Evolutionary conservation across 2,329 filamentous ascomycete species (phyloP), one percentile per base, ranked within the genome.

Genomic region (Verticillium isaacii): DNA sequence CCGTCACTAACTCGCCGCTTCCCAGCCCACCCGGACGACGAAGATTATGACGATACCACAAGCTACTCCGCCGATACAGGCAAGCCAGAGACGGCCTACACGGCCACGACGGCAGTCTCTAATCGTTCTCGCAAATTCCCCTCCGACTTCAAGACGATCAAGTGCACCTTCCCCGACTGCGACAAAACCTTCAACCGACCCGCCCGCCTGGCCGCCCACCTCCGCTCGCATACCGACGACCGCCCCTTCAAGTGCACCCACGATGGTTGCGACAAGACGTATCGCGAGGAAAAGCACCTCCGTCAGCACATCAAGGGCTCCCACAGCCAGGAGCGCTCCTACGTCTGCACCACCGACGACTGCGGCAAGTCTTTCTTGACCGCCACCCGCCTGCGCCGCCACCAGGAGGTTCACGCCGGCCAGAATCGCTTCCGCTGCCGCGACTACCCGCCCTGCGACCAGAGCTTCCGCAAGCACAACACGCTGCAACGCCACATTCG

Each of bases 111-210:
- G 14, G 61, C 64, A 3, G 39, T 64, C 17, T 64, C 64, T 14
- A 65, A 63, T 6, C 63, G 63, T 41, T 64, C 61, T 4, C 76
- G 78, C 62, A 85, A 82, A 62, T 87, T 85, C 64, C 89, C 88
- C 3, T 91, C 88, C 52, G 91, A 86, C 71, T 81, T 87, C 62
- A 96, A 96, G 79, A 93, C 86, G 5, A 88, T 93, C 66, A 78
- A 80, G 60, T 97, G 94, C 76, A 87, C 89, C 1, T 89, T 86
- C 72, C 84, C 88, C 12, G 85, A 82, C 65, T 98, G 94, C 72
- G 77, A 79, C 62, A 96, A 96, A 77, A 87, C 89, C 7, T 98
- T 95, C 80, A 96, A 96, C 73, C 88, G 94, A 3, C 93, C 92
- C 1, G 90, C 90, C 37, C 87, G 92, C 32, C 82, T 97, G 4